These are phyloP conservation scores for Calonectria pseudoreteaudii DNA, from an alignment of 2,329 filamentous ascomycete genomes.

Conservation along the genomic window DNA sequence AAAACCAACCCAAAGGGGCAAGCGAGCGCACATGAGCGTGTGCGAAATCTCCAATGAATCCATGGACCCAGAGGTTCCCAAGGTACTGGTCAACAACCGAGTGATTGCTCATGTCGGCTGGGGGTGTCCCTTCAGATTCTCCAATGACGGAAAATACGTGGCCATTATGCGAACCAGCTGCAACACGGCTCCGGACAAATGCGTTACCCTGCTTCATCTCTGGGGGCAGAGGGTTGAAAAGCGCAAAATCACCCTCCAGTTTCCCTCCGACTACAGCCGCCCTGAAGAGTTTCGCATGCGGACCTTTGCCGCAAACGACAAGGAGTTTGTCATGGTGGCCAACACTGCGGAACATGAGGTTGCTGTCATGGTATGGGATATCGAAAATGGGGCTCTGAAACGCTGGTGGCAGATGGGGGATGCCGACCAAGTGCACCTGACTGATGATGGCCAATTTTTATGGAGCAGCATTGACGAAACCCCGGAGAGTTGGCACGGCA, in stretches of 20 bases:
- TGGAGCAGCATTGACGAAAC: neutral
- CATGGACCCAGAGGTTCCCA: neutral
- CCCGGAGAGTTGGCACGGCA: neutral
- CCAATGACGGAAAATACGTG: neutral
- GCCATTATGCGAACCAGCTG: no score
- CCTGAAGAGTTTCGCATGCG: neutral
- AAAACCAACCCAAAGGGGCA: neutral
- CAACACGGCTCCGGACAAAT: no score
- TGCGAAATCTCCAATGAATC: neutral
- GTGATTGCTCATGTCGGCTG: neutral
- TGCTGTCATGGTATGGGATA: neutral
- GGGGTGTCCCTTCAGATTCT: neutral
- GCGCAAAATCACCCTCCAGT: neutral
- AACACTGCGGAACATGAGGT: neutral
- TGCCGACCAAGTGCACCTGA: neutral
- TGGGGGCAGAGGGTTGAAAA: neutral
- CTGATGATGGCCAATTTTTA: neutral
- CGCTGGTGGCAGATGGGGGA: neutral
- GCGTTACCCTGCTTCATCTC: neutral
- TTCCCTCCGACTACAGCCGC: neutral
- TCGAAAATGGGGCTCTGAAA: neutral
- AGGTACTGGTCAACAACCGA: neutral
- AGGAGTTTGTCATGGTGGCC: neutral
- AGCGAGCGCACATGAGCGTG: neutral
- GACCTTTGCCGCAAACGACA: neutral